These are phyloP conservation scores for Aureobasidium vineae DNA, from an alignment of 2,329 filamentous ascomycete genomes.

Conservation along the genomic window DNA sequence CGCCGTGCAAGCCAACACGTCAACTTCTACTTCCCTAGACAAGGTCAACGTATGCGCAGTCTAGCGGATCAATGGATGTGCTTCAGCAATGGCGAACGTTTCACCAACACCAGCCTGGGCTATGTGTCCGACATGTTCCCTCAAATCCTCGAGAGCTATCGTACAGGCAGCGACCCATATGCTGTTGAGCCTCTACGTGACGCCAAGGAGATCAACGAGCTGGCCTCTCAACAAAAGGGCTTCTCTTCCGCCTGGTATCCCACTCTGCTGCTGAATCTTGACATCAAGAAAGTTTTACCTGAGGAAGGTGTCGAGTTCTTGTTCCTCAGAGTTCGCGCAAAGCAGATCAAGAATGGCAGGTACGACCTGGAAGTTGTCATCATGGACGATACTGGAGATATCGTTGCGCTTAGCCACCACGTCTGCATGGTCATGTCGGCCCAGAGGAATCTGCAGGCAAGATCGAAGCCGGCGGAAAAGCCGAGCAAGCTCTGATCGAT, in stretches of 20 bases:
- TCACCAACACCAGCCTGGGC: slow-evolving; percentile 63
- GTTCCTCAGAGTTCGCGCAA: slow-evolving; percentile 62
- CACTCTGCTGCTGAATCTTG: slow-evolving; percentile 70
- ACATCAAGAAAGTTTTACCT: slow-evolving; percentile 71
- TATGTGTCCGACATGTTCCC: slow-evolving; percentile 69
- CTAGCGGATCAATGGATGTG: slow-evolving; percentile 66
- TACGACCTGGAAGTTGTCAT: slow-evolving; percentile 72
- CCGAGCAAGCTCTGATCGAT: slow-evolving; percentile 26
- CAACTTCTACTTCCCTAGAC: slow-evolving; percentile 53
- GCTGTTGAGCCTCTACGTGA: slow-evolving; percentile 32
- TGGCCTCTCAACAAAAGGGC: slow-evolving; percentile 33
- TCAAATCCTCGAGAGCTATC: slow-evolving; percentile 57
- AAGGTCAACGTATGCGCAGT: slow-evolving; percentile 43
- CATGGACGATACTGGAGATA: slow-evolving; percentile 60
- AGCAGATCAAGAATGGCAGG: slow-evolving; percentile 66
- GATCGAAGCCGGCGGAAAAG: slow-evolving; percentile 35
- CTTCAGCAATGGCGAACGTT: slow-evolving; percentile 59
- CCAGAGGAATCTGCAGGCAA: slow-evolving; percentile 61
- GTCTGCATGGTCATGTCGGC: slow-evolving; percentile 62
- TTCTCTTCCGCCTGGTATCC: slow-evolving; percentile 65
- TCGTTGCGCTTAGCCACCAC: slow-evolving; percentile 68
- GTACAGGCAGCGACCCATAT: slow-evolving; percentile 39
- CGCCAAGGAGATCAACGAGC: slow-evolving; percentile 33
- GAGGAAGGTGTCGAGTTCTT: slow-evolving; percentile 69
- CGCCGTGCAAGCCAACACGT: slow-evolving; percentile 53